phyloP scores from a whole-genome alignment of 163 green algal genomes.

The Volvox carteri region DNA sequence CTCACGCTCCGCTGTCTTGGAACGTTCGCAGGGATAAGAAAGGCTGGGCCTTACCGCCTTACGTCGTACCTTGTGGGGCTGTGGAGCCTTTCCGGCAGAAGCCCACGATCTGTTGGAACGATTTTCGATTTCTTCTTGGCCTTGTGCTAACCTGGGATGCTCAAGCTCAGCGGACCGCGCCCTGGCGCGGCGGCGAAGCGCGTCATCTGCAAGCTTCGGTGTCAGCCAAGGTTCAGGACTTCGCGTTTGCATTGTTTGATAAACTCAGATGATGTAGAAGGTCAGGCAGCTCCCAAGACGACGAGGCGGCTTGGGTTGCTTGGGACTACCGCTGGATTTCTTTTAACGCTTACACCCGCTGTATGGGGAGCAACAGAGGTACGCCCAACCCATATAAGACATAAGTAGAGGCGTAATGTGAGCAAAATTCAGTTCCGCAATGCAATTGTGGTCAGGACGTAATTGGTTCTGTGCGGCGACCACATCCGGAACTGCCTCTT shows the following conservation, averaged over 20 bases:
- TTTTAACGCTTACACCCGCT: neutral
- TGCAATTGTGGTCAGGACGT: too few relatives aligned
- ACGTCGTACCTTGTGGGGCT: too few relatives aligned
- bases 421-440: too few relatives aligned
- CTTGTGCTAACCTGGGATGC: neutral
- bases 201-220: conserved; percentile 9
- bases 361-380: conserved; percentile 30
- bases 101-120: too few relatives aligned
- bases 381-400: too few relatives aligned
- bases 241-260: neutral
- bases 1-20: too few relatives aligned
- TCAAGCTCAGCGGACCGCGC: neutral
- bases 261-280: neutral
- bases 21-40: too few relatives aligned
- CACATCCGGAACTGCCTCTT: too few relatives aligned
- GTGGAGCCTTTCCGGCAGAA: too few relatives aligned
- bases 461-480: too few relatives aligned
- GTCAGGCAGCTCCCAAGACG: neutral
- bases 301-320: conserved; percentile 24
- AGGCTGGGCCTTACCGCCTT: neutral
- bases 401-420: too few relatives aligned
- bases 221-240: neutral
- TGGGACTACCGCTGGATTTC: neutral
- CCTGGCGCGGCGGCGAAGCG: conserved; percentile 6
- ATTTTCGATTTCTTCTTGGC: neutral